Evolutionary conservation across 805 yeast genomes (phyloP).

Genomic region (Wickerhamomyces alni): DNA sequence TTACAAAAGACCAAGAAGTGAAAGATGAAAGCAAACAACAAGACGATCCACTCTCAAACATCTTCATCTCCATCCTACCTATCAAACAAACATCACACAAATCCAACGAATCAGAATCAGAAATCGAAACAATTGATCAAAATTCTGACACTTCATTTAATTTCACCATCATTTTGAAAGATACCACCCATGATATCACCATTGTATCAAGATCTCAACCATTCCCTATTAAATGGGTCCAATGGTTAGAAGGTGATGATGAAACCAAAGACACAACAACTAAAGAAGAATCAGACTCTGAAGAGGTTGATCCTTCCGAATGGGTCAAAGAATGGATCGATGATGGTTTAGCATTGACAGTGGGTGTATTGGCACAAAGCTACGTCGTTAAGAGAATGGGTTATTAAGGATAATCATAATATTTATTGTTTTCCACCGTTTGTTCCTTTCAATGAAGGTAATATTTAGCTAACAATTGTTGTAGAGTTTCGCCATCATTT

Average conservation of each 20-base stretch:
- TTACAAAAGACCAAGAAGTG: slow-evolving; percentile 21
- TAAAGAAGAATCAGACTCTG: slow-evolving; percentile 8
- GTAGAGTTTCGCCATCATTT: slow-evolving; percentile 37
- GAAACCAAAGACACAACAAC: slow-evolving; percentile 14
- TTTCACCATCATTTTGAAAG: slow-evolving; percentile 72
- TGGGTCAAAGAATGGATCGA: slow-evolving; percentile 80
- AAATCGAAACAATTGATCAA: slow-evolving; percentile 31
- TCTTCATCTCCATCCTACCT: slow-evolving; percentile 69
- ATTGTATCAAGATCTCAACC: slow-evolving; percentile 80
- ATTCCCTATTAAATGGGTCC: slow-evolving; percentile 84
- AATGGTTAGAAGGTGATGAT: slow-evolving; percentile 60
- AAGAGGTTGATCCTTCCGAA: slow-evolving; percentile 65
- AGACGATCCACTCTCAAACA: slow-evolving; percentile 40
- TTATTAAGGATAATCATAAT: too few species aligned
- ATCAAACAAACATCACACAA: slow-evolving; percentile 28
- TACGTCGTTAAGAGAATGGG: slow-evolving; percentile 87
- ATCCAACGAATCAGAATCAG: slow-evolving; percentile 19
- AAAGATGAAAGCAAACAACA: slow-evolving; percentile 7
- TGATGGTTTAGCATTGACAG: slow-evolving; percentile 68
- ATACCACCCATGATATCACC: slow-evolving; percentile 69
- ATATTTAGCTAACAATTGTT: slow-evolving; percentile 16
- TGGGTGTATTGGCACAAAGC: slow-evolving; percentile 86
- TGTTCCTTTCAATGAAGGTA: background rate
- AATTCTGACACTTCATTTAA: slow-evolving; percentile 50
- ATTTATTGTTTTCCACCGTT: too few species aligned